Evolutionary conservation across 129 eudicot species (phyloP).

Genomic region (Lonicera japonica): DNA sequence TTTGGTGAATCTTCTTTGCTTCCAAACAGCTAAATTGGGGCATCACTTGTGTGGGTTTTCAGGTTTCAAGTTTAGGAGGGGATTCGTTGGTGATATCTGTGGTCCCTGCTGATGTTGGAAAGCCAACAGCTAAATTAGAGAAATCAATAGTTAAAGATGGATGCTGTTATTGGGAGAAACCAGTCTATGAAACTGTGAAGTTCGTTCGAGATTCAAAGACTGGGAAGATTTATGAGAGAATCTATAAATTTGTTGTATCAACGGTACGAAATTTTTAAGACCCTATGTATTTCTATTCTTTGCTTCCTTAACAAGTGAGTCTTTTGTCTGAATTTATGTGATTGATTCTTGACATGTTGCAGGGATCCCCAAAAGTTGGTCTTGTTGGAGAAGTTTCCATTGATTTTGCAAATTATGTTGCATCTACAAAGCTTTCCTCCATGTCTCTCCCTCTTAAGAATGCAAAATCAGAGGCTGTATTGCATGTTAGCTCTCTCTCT

Average conservation of each 20-base stretch:
- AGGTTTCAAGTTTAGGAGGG: conserved; percentile 53
- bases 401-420: conserved; percentile 69
- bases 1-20: neutral
- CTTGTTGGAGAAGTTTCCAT: conserved; percentile 84
- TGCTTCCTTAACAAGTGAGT: conserved; percentile 22
- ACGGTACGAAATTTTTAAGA: conserved; percentile 39
- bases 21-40: neutral
- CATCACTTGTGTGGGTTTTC: conserved; percentile 1
- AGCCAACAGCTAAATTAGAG: conserved; percentile 71
- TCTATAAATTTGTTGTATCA: conserved; percentile 62
- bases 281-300: conserved; percentile 11
- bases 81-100: conserved; percentile 74
- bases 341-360: conserved; percentile 3
- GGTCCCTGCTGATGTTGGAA: conserved; percentile 74
- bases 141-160: conserved; percentile 70
- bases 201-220: conserved; percentile 58
- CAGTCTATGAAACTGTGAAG: conserved; percentile 73
- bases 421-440: conserved; percentile 54
- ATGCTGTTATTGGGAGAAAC: conserved; percentile 85
- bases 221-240: conserved; percentile 73
- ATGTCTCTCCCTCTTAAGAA: conserved; percentile 78
- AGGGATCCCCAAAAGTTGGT: conserved; percentile 83
- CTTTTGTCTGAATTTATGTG: conserved; percentile 4
- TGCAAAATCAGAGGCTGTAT: conserved; percentile 46
- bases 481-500: conserved; percentile 60